These are phyloP conservation scores for Candida jianshihensis DNA, from an alignment of 805 yeast species.

Conservation along the genomic window DNA sequence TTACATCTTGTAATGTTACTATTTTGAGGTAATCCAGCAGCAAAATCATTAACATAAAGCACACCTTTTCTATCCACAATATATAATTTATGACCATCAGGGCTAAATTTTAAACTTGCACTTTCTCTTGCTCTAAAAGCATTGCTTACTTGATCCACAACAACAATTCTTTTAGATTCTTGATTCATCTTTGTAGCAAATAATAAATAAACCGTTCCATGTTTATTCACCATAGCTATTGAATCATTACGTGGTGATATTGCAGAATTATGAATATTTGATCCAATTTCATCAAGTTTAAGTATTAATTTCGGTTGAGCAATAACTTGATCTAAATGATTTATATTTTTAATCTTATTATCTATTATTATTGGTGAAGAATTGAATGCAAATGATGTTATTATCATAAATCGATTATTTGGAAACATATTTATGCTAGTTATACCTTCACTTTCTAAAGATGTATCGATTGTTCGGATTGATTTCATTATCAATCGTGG, in stretches of 20 bases:
- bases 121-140: slow-evolving; percentile 68
- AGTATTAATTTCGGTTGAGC: slow-evolving; percentile 56
- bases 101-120: slow-evolving; percentile 72
- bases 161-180: slow-evolving; percentile 39
- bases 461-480: slow-evolving; percentile 51
- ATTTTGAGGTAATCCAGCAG: slow-evolving; percentile 74
- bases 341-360: slow-evolving; percentile 39
- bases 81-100: slow-evolving; percentile 74
- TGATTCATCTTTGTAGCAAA: slow-evolving; percentile 52
- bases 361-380: slow-evolving; percentile 65
- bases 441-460: slow-evolving; percentile 81
- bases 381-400: slow-evolving; percentile 54
- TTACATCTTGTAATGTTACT: slow-evolving; percentile 62
- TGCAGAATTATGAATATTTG: slow-evolving; percentile 63
- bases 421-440: slow-evolving; percentile 75
- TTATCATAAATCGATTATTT: slow-evolving; percentile 48
- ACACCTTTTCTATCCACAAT: slow-evolving; percentile 78
- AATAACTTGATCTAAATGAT: slow-evolving; percentile 28
- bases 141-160: slow-evolving; percentile 72
- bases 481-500: slow-evolving; percentile 68
- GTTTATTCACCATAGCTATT: slow-evolving; percentile 70
- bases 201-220: slow-evolving; percentile 68
- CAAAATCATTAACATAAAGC: slow-evolving; percentile 76
- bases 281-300: slow-evolving; percentile 75
- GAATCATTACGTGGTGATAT: slow-evolving; percentile 86